Evolutionary conservation across 495 filamentous ascomycete species (phyloP).

Genomic region (Trichoderma reesei): DNA sequence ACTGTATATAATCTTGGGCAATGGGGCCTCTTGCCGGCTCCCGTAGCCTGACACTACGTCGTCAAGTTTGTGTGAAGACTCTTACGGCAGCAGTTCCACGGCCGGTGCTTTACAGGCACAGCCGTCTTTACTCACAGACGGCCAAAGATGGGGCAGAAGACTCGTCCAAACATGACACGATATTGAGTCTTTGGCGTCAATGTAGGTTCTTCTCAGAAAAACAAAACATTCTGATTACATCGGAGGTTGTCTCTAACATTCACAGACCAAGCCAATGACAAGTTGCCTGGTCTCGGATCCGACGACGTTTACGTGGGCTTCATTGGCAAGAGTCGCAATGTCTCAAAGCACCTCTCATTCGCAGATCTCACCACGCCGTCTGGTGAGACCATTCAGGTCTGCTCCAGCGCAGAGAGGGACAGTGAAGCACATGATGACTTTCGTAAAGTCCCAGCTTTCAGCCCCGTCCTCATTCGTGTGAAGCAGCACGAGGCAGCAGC

Average conservation of each 20-base stretch:
- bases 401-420: conserved; percentile 20
- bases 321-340: conserved; percentile 11
- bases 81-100: not conserved
- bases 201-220: not conserved
- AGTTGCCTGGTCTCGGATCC: not conserved
- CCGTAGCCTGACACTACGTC: conserved; percentile 7
- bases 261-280: not conserved
- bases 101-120: not conserved
- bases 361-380: conserved; percentile 11
- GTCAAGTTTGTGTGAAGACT: not conserved
- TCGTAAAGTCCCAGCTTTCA: conserved; percentile 25
- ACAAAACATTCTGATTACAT: not conserved
- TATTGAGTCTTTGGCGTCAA: not conserved
- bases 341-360: conserved; percentile 10
- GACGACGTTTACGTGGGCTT: conserved; percentile 9
- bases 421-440: conserved; percentile 20
- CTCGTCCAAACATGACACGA: not conserved
- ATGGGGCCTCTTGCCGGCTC: not conserved
- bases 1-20: not conserved
- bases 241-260: not conserved
- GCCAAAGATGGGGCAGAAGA: not conserved
- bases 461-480: conserved; percentile 26
- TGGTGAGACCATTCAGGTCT: conserved; percentile 24
- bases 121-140: not conserved
- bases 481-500: not conserved